Evolutionary conservation across 768 basidiomycete genomes (phyloP), one percentile per base, ranked within the genome.

Genomic region (Podaxis mareebaensis): DNA sequence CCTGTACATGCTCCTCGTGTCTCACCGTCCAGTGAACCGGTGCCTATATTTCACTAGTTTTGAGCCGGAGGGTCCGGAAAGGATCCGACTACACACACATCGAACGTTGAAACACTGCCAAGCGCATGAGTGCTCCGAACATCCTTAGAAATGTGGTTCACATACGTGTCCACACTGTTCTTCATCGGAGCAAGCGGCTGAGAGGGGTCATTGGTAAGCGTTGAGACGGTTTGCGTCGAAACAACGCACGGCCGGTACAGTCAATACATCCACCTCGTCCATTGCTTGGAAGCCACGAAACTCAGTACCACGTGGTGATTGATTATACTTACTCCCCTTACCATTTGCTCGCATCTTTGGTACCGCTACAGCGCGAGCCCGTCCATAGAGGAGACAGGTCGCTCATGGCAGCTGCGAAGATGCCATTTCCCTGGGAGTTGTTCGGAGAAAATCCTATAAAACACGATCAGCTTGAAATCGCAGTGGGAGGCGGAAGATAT

Each of bases 311-410:
- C 11, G 22, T 15, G 24, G 2, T 22, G 22, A 40, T 38, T 8
- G 36, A 22, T 15, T 12, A 11, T 51, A n/a, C 4, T 17, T 17
- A n/a, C 53, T 22, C 13, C 66, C 60, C 68, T 56, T 65, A 63
- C 38, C 68, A 62, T 48, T 55, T 62, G 20, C 61, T 62, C 6
- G 39, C 70, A 48, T 71, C 68, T 62, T 68, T 70, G 22, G 69
- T 67, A 42, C 75, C 75, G 24, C 68, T 58, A 63, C 74, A 75
- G 26, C 53, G 61, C 11, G 69, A 67, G 7, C 74, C 72, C 8
- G 65, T 67, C 74, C 75, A 76, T 3, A 76, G 67, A 8, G 74
- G 74, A 15, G 73, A 73, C 4, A 74, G 64, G 60, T 75, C 73
- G 63, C 66, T 66, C 70, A 74, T 73, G 11, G 73, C 73, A 24